phyloP scores from a whole-genome alignment of 2,329 filamentous ascomycete species.

The Macrophomina pseudophaseolina region DNA sequence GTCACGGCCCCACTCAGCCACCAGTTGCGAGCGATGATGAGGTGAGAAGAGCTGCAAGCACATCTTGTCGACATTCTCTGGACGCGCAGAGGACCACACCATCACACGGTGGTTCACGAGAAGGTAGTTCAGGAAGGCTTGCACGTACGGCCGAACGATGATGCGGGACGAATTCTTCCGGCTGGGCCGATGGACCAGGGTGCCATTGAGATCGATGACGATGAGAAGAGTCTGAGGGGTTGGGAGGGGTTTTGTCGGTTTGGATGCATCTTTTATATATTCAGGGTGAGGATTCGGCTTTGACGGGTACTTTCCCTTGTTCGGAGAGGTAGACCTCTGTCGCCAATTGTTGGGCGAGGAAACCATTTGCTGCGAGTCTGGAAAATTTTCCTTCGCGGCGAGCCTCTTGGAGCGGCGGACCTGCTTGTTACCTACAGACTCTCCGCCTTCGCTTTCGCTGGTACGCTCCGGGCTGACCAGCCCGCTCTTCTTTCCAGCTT shows the following conservation, averaged over 20 bases:
- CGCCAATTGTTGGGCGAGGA: too few species aligned
- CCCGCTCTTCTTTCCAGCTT: neutral
- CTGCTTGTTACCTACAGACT: neutral
- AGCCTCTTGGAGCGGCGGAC: neutral
- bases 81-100: slow-evolving; percentile 87
- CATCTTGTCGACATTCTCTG: slow-evolving; percentile 73
- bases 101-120: slow-evolving; percentile 77
- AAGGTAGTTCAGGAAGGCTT: slow-evolving; percentile 73
- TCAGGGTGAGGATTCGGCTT: slow-evolving; percentile 63
- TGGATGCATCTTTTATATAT: slow-evolving; percentile 65
- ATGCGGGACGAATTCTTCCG: slow-evolving; percentile 55
- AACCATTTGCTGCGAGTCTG: neutral
- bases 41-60: slow-evolving; percentile 65
- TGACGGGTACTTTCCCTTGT: slow-evolving; percentile 35
- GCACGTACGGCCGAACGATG: slow-evolving; percentile 69
- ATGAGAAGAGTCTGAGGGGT: slow-evolving; percentile 72
- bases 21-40: slow-evolving; percentile 60
- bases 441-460: slow-evolving; percentile 3
- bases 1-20: slow-evolving; percentile 80
- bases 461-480: neutral
- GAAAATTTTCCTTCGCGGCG: neutral
- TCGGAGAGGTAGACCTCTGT: neutral
- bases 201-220: slow-evolving; percentile 92
- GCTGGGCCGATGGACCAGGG: slow-evolving; percentile 74
- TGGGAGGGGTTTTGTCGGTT: slow-evolving; percentile 38